Conservation (phyloP, 768 basidiomycete genomes). For the Boletus insuetus region DNA sequence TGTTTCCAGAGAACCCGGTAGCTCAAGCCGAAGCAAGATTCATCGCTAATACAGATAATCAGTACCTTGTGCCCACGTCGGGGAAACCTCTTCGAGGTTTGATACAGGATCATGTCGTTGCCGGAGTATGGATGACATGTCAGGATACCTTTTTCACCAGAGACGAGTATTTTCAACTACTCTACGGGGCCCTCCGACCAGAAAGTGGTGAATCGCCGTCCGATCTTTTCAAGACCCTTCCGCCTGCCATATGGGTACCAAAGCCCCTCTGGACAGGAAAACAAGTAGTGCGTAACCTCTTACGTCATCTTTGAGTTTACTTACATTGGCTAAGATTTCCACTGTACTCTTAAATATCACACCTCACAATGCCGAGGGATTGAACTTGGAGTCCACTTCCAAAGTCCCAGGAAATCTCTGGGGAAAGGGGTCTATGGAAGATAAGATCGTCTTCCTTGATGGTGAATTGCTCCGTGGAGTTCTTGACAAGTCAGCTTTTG, state of each 20-base stretch:
- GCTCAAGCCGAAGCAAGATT: conserved; percentile 92
- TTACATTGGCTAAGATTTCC: conserved; percentile 68
- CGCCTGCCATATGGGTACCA: conserved; percentile 92
- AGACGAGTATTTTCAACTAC: conserved; percentile 93
- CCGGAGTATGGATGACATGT: conserved; percentile 99
- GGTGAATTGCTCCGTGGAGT: conserved; percentile 93
- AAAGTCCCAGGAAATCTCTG: conserved; percentile 88
- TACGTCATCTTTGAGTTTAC: background rate
- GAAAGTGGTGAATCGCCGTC: conserved; percentile 67
- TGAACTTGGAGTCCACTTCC: conserved; percentile 82
- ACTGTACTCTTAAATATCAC: conserved; percentile 93
- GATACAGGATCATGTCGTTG: conserved; percentile 98
- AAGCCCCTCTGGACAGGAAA: conserved; percentile 95
- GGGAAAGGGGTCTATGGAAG: conserved; percentile 78
- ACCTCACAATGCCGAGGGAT: conserved; percentile 70
- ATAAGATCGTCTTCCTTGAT: conserved; percentile 84
- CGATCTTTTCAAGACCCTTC: conserved; percentile 71
- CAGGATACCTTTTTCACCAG: conserved; percentile 93
- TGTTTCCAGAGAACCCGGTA: conserved; percentile 77
- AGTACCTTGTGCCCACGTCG: conserved; percentile 98
- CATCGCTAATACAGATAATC: conserved; percentile 97
- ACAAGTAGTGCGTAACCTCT: conserved; percentile 72
- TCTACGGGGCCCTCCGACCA: conserved; percentile 91
- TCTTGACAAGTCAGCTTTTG: conserved; percentile 96
- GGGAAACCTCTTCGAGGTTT: conserved; percentile 96